Conservation (phyloP, 2,329 filamentous ascomycete genomes). For the Epichloe brachyelytri region DNA sequence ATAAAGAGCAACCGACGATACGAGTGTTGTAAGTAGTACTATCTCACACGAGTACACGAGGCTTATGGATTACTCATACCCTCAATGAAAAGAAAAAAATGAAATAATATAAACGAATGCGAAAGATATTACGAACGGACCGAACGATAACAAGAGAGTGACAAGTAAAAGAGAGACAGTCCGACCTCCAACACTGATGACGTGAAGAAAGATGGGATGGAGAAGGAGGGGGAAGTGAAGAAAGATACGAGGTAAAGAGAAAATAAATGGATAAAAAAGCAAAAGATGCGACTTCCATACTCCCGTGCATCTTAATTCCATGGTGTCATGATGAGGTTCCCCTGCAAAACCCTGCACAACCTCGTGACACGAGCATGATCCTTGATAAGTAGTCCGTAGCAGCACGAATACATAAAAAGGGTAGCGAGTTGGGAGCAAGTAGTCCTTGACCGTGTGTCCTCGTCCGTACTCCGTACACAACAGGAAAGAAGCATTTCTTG, state of each 20-base stretch:
- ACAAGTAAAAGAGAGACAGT: background rate
- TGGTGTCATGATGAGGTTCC: no score
- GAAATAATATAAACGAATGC: background rate
- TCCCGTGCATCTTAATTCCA: no score
- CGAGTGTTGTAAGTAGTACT: no score
- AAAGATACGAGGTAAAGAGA: background rate
- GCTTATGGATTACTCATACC: background rate
- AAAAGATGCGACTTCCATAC: no score
- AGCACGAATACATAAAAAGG: no score
- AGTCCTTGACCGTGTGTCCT: no score
- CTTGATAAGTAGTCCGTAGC: no score
- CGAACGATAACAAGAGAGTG: background rate
- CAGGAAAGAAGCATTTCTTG: no score
- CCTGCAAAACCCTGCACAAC: no score
- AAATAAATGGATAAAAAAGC: background rate
- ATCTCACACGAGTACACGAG: background rate
- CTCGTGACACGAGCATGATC: no score
- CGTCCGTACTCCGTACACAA: no score
- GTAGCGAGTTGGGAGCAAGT: no score
- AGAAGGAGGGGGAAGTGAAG: background rate
- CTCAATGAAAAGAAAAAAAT: slow-evolving; percentile 4
- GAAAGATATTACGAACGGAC: background rate
- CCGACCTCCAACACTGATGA: background rate
- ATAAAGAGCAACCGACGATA: slow-evolving; percentile 15
- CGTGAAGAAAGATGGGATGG: background rate